Evolutionary conservation across 2,329 filamentous ascomycete species (phyloP), one percentile per base, ranked within the genome.

Genomic region (Diaporthe citrichinensis): DNA sequence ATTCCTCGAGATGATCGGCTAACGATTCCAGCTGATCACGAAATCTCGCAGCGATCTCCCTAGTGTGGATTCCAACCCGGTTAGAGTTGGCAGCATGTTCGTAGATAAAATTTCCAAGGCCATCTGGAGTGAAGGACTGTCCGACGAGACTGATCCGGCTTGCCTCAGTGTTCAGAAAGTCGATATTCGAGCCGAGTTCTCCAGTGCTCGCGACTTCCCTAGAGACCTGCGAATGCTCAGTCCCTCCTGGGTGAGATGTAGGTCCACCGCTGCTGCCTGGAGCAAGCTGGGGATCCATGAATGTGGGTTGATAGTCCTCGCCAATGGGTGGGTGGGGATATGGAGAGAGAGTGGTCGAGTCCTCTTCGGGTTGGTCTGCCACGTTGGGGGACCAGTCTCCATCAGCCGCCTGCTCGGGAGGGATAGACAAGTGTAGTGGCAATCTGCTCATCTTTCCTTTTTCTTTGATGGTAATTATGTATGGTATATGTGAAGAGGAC

Each of bases 211-310:
- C 1, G 4, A 12, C 7, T 23, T 10, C 2, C 2, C 12, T 8
- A n/a, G 23, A 8, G 8, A 5, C 46, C 46, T 12, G 23, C 23
- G 9, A 14, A 51, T 12, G 8, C n/a, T 6, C 23, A 3, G 49
- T 3, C 9, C 23, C 10, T 51, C 23, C 15, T 23, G 15, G 15
- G 15, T 17, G 15, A 15, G 2, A 57, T 31, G 5, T 4, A 9
- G 7, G 53, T 34, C 53, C 6, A 8, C 28, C 15, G 0, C 15
- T 9, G 14, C 28, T 31, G 7, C 25, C 15, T 57, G 7, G 28
- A 31, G 0, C 28, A 17, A 31, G 28, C 28, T 3, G 1, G 6
- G 53, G 28, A 2, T 6, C 1, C 3, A 6, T 20, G 15, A 7
- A 6, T 57, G 14, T 6, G 28, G 14, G 3, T 7, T 57, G 14